These are phyloP conservation scores for Aspergillus bertholletiae DNA, from an alignment of 495 filamentous ascomycete species.

Conservation along the genomic window DNA sequence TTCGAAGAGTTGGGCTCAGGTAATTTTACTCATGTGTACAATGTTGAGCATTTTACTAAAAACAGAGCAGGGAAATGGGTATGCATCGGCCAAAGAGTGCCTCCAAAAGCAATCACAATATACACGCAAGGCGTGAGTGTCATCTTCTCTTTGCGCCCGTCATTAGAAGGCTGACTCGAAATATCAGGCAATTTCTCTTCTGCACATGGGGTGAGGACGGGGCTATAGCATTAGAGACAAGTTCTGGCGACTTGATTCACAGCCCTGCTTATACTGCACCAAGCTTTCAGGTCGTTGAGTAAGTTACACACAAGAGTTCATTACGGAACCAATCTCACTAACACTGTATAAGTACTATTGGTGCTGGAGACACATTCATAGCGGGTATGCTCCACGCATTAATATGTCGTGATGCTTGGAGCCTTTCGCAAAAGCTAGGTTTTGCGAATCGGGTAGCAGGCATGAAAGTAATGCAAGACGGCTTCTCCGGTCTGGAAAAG, in stretches of 20 bases:
- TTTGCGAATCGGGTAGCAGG: slow-evolving; percentile 68
- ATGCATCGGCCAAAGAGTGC: slow-evolving; percentile 47
- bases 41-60: background rate
- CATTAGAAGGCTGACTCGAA: background rate
- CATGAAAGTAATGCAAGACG: slow-evolving; percentile 62
- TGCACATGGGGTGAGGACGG: slow-evolving; percentile 70
- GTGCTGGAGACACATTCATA: slow-evolving; percentile 74
- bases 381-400: slow-evolving; percentile 66
- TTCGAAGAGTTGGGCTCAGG: slow-evolving; percentile 66
- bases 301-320: slow-evolving; percentile 29
- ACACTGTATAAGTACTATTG: slow-evolving; percentile 51
- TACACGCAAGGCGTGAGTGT: slow-evolving; percentile 42
- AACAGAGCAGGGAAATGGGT: slow-evolving; percentile 39
- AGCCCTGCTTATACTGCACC: slow-evolving; percentile 40
- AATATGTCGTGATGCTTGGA: slow-evolving; percentile 51
- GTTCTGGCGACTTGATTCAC: slow-evolving; percentile 34
- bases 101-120: slow-evolving; percentile 40
- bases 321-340: slow-evolving; percentile 3
- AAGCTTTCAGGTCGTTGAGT: slow-evolving; percentile 56
- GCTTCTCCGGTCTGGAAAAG: slow-evolving; percentile 53
- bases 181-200: slow-evolving; percentile 48
- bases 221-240: slow-evolving; percentile 46
- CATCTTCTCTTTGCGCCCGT: slow-evolving; percentile 1
- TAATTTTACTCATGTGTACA: slow-evolving; percentile 17
- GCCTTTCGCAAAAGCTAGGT: slow-evolving; percentile 44